A percentile compares a stretch with the other conserved stretches of the same genome.
Evolutionary conservation across 2,329 filamentous ascomycete genomes (phyloP).

Genomic region (Colletotrichum sp.): DNA sequence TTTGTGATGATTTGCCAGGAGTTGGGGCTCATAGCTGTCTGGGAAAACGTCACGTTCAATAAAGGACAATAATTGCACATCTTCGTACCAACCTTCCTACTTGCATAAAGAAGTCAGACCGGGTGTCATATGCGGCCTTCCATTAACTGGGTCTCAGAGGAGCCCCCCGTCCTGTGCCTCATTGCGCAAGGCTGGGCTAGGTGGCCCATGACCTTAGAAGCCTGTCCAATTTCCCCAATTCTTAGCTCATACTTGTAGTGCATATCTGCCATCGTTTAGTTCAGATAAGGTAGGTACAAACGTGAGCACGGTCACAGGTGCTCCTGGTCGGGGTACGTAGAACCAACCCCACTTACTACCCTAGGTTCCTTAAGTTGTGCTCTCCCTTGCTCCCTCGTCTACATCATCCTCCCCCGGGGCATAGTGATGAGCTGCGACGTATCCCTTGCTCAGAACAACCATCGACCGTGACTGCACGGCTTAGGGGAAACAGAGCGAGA

Average conservation of each 20-base stretch:
- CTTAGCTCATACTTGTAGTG: not conserved
- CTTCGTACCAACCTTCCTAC: not conserved
- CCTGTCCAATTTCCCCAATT: not conserved
- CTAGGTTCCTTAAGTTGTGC: not conserved
- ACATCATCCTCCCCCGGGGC: not conserved
- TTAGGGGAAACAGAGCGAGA: not conserved
- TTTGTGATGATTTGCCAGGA: not conserved
- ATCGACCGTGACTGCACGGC: not conserved
- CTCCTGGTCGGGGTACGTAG: not conserved
- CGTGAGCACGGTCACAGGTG: not conserved
- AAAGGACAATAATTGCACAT: not conserved
- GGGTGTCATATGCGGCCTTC: not conserved
- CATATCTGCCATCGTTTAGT: not conserved
- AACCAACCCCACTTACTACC: not conserved
- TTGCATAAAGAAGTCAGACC: not conserved
- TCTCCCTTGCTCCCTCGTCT: not conserved
- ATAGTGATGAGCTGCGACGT: not conserved
- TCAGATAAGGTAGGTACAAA: not conserved
- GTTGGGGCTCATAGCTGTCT: not conserved
- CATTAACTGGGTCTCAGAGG: not conserved
- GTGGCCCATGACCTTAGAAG: not conserved
- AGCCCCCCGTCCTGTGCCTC: not conserved
- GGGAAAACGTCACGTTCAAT: not conserved
- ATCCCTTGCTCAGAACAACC: not conserved
- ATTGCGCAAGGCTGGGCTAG: not conserved